Conservation (phyloP, 495 filamentous ascomycete species). For the Cryomyces antarcticus region DNA sequence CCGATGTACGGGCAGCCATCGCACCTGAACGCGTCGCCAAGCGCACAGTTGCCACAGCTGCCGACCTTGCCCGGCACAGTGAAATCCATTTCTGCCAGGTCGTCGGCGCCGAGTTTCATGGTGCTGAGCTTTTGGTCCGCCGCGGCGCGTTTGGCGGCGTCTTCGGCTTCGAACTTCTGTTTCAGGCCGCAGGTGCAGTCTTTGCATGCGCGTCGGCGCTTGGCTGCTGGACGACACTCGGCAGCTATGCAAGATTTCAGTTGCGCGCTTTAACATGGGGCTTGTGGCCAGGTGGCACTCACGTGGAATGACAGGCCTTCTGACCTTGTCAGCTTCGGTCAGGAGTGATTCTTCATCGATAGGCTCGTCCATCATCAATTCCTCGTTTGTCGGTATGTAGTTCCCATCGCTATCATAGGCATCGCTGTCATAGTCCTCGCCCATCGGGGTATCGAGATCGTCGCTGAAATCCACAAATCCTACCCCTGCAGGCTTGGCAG, state of each 20-base stretch:
- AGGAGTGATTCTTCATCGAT: conserved; percentile 82
- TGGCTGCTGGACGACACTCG: conserved; percentile 64
- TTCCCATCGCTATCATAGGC: conserved; percentile 28
- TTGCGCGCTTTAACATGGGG: background rate
- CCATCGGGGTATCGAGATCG: conserved; percentile 33
- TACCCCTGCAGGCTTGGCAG: conserved; percentile 32
- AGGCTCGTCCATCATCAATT: conserved; percentile 3
- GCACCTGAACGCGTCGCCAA: conserved; percentile 78
- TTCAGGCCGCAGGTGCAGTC: conserved; percentile 92
- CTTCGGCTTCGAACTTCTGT: conserved; percentile 58
- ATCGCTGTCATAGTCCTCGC: conserved; percentile 27
- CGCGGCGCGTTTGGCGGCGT: conserved; percentile 41
- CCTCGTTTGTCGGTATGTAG: conserved; percentile 4
- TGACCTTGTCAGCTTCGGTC: conserved; percentile 57
- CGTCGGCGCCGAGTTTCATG: conserved; percentile 56
- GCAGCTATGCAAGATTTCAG: conserved; percentile 29
- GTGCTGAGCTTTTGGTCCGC: conserved; percentile 40
- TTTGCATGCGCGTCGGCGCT: conserved; percentile 84
- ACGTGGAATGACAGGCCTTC: conserved; percentile 51
- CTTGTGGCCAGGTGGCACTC: conserved; percentile 20
- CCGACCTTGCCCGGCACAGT: conserved; percentile 90
- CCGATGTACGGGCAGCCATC: conserved; percentile 82
- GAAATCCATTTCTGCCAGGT: conserved; percentile 80
- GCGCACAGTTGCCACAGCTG: conserved; percentile 76
- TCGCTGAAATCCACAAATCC: conserved; percentile 55